Conservation (phyloP, 306 rosid species). For the Albizia julibrissin region DNA sequence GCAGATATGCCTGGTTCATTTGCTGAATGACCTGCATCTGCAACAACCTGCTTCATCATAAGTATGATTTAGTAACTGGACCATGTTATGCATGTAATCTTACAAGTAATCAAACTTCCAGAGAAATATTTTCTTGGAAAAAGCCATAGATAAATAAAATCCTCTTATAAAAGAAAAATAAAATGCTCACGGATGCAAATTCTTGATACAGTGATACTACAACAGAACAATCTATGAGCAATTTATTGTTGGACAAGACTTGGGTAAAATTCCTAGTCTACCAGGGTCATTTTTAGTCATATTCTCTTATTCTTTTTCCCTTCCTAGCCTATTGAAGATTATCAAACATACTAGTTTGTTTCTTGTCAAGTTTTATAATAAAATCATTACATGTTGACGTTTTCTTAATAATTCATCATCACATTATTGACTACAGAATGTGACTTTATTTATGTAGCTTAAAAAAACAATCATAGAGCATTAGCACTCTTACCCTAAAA, state of each 20-base stretch:
- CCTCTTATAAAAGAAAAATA: neutral
- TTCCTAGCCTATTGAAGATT: neutral
- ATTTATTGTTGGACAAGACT: neutral
- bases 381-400: neutral
- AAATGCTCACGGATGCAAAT: neutral
- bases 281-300: neutral
- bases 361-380: neutral
- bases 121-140: neutral
- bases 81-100: neutral
- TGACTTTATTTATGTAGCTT: neutral
- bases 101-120: neutral
- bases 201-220: neutral
- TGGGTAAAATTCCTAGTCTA: neutral
- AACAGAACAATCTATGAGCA: neutral
- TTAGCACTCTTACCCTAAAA: slow-evolving; percentile 53
- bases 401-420: neutral
- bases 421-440: neutral
- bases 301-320: neutral
- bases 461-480: slow-evolving; percentile 6
- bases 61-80: slow-evolving; percentile 28
- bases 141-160: neutral
- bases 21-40: slow-evolving; percentile 93
- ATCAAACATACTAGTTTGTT: neutral
- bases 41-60: slow-evolving; percentile 62
- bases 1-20: slow-evolving; percentile 88